Evolutionary conservation across 768 basidiomycete species (phyloP).

Genomic region (Gymnopilus dilepis): DNA sequence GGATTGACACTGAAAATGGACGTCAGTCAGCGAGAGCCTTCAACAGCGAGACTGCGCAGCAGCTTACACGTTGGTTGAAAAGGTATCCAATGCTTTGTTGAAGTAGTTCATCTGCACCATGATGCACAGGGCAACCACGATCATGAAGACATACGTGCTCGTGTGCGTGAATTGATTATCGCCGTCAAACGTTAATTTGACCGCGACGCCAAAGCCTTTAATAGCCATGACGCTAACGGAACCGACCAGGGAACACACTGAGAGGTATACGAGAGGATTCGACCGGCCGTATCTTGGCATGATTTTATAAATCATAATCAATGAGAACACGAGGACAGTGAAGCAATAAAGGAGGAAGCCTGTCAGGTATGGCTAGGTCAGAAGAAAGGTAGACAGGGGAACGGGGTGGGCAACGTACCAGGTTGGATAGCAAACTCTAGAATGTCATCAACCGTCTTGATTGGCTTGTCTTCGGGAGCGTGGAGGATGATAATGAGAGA

Average conservation of each 20-base stretch:
- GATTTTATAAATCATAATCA: slow-evolving; percentile 87
- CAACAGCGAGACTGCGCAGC: background rate
- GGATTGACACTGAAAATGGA: slow-evolving; percentile 80
- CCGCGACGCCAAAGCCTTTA: slow-evolving; percentile 96
- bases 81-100: slow-evolving; percentile 97
- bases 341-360: slow-evolving; percentile 93
- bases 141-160: slow-evolving; percentile 95
- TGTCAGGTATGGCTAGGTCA: slow-evolving; percentile 32
- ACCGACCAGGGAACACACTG: slow-evolving; percentile 95
- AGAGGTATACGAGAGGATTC: slow-evolving; percentile 91
- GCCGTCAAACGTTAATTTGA: slow-evolving; percentile 91
- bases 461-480: slow-evolving; percentile 93
- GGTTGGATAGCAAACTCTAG: slow-evolving; percentile 92
- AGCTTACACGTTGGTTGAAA: slow-evolving; percentile 92
- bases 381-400: background rate
- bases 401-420: slow-evolving; percentile 54
- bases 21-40: background rate
- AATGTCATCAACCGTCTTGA: slow-evolving; percentile 93
- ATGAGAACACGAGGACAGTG: slow-evolving; percentile 77
- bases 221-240: slow-evolving; percentile 99
- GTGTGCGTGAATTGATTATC: slow-evolving; percentile 95
- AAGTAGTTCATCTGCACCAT: slow-evolving; percentile 95
- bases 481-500: slow-evolving; percentile 95
- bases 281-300: slow-evolving; percentile 86
- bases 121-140: slow-evolving; percentile 84